Evolutionary conservation across 192 early-diverging fungal species (phyloP).

Genomic region (Entomortierella parvispora): DNA sequence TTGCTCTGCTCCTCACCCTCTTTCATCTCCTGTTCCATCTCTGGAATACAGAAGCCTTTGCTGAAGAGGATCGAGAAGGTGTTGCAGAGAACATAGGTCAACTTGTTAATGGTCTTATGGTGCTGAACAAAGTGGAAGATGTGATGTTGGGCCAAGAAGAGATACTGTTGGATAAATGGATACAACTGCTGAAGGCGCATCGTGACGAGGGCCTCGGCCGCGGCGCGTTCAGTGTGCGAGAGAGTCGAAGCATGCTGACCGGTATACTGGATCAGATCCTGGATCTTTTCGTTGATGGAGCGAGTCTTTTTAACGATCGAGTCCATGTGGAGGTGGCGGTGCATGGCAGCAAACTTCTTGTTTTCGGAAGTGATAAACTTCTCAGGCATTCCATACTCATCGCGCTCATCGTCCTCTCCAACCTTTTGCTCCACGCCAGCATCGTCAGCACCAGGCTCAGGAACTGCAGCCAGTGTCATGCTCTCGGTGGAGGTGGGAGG

Average conservation of each 20-base stretch:
- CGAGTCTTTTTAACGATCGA: conserved; percentile 45
- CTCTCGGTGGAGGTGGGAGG: conserved; percentile 41
- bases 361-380: conserved; percentile 53
- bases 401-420: conserved; percentile 46
- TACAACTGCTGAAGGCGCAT: conserved; percentile 57
- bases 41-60: conserved; percentile 90
- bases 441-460: conserved; percentile 57
- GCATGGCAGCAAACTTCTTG: conserved; percentile 52
- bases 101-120: conserved; percentile 79
- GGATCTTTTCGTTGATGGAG: conserved; percentile 42
- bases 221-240: conserved; percentile 15
- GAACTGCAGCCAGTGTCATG: conserved; percentile 56
- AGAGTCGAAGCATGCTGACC: background rate
- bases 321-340: conserved; percentile 46
- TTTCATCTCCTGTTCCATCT: conserved; percentile 68
- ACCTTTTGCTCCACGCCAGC: conserved; percentile 59
- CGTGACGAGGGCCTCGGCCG: conserved; percentile 46
- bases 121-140: conserved; percentile 62
- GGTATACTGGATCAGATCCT: conserved; percentile 17
- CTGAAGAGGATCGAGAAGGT: conserved; percentile 76
- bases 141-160: conserved; percentile 68
- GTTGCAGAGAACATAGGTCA: conserved; percentile 76
- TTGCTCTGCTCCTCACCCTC: conserved; percentile 66
- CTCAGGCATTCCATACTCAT: conserved; percentile 59
- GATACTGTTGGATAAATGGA: conserved; percentile 72